Percentiles rank a stretch among this genome's conserved stretches.
Evolutionary conservation across 2,329 filamentous ascomycete genomes (phyloP).

Genomic region (Trichoderma hamatum): DNA sequence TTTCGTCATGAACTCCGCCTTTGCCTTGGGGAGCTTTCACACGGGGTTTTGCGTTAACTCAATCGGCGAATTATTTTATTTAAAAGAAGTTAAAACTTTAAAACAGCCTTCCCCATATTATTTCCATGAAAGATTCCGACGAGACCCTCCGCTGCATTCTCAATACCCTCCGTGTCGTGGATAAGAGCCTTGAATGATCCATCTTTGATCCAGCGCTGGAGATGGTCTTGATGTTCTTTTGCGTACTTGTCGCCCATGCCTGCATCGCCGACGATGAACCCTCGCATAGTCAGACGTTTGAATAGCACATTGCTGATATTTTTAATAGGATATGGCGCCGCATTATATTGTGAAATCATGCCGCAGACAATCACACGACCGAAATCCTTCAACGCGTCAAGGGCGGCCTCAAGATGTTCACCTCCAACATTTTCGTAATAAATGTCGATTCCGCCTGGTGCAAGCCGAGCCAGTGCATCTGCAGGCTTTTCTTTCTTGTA

Average conservation of each 20-base stretch:
- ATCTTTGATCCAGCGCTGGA: background rate
- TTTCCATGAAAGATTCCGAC: background rate
- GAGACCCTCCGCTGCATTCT: background rate
- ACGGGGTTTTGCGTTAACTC: background rate
- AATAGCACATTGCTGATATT: background rate
- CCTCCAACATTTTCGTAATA: background rate
- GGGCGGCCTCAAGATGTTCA: background rate
- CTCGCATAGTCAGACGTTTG: background rate
- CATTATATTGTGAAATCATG: background rate
- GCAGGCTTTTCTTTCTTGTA: background rate
- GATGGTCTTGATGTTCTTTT: background rate
- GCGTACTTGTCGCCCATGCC: background rate
- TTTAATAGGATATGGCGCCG: background rate
- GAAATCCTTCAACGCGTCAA: background rate
- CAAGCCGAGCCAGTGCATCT: background rate
- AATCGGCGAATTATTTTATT: background rate
- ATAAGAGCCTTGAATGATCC: background rate
- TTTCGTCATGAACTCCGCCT: too few species aligned
- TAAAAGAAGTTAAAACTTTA: background rate
- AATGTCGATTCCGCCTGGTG: background rate
- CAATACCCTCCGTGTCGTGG: background rate
- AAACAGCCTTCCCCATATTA: background rate
- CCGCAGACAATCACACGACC: background rate
- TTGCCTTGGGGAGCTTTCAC: too few species aligned
- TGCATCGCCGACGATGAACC: background rate